A percentile compares a stretch with the other conserved stretches of the same genome.
Evolutionary conservation across 768 basidiomycete species (phyloP).

Genomic region (Cantharellus cinnabarinus): DNA sequence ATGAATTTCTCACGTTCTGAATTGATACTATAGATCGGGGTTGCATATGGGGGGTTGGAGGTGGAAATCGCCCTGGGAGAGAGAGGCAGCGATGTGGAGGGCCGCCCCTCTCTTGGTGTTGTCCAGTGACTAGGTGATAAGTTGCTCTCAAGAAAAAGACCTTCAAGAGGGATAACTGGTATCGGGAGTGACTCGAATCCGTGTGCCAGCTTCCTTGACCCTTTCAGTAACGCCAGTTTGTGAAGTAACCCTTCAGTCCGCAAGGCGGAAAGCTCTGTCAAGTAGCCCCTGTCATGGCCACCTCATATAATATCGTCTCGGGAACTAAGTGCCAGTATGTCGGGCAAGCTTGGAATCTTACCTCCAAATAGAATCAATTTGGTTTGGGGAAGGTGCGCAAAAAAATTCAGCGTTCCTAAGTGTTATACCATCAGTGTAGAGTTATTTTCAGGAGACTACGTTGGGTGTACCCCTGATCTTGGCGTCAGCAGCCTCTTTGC

Average conservation of each 20-base stretch:
- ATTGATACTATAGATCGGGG: no score
- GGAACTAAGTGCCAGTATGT: background rate
- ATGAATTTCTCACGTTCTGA: no score
- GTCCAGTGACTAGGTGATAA: no score
- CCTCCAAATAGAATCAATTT: slow-evolving; percentile 50
- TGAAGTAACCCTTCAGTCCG: slow-evolving; percentile 43
- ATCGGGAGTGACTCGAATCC: no score
- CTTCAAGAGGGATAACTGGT: no score
- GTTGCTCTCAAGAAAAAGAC: no score
- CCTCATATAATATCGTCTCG: background rate
- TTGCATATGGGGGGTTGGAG: no score
- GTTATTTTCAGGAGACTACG: background rate
- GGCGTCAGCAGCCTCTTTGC: slow-evolving; percentile 55
- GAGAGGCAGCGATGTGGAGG: no score
- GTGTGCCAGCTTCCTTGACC: no score
- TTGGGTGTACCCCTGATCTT: slow-evolving; percentile 43
- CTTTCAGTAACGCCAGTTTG: slow-evolving; percentile 22
- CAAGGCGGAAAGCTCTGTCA: slow-evolving; percentile 36
- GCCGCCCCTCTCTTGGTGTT: no score
- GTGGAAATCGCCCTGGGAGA: no score
- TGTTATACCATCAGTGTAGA: background rate
- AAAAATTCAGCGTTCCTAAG: slow-evolving; percentile 51
- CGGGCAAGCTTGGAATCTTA: background rate
- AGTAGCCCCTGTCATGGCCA: slow-evolving; percentile 60
- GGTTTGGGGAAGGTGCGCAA: slow-evolving; percentile 40